Conservation (phyloP, 805 yeast species). For the Middelhovenomyces tepae region DNA sequence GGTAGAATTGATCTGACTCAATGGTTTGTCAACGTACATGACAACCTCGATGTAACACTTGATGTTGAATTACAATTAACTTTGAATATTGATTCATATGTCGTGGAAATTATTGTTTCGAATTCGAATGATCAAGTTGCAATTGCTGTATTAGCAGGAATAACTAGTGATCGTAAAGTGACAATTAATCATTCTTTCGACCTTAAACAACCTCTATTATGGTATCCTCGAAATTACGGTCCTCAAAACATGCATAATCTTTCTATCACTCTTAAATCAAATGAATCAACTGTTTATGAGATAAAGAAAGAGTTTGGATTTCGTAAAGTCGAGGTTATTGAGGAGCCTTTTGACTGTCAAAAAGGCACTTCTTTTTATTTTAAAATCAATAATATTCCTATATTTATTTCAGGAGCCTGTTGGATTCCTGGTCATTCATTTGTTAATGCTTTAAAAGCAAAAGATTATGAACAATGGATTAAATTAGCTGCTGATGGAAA, state of each 20-base stretch:
- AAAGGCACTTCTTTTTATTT: conserved; percentile 37
- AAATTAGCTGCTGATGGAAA: conserved; percentile 31
- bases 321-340: conserved; percentile 33
- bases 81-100: background rate
- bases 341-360: conserved; percentile 27
- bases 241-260: conserved; percentile 28
- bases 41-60: conserved; percentile 7
- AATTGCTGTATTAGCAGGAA: background rate
- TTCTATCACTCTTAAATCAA: conserved; percentile 11
- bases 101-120: background rate
- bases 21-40: conserved; percentile 14
- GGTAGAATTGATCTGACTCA: conserved; percentile 11
- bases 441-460: conserved; percentile 25
- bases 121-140: background rate
- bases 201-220: conserved; percentile 28
- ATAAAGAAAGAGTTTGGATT: conserved; percentile 29
- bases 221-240: conserved; percentile 38
- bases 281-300: conserved; percentile 11
- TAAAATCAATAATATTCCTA: conserved; percentile 32
- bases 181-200: too few relatives aligned
- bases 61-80: conserved; percentile 5
- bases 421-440: conserved; percentile 45
- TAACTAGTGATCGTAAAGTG: too few relatives aligned
- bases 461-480: conserved; percentile 34
- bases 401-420: conserved; percentile 35